A percentile compares a stretch with the other conserved stretches of the same genome.
phyloP scores from a whole-genome alignment of 2,329 filamentous ascomycete genomes.

The Pseudogymnoascus sp. region DNA sequence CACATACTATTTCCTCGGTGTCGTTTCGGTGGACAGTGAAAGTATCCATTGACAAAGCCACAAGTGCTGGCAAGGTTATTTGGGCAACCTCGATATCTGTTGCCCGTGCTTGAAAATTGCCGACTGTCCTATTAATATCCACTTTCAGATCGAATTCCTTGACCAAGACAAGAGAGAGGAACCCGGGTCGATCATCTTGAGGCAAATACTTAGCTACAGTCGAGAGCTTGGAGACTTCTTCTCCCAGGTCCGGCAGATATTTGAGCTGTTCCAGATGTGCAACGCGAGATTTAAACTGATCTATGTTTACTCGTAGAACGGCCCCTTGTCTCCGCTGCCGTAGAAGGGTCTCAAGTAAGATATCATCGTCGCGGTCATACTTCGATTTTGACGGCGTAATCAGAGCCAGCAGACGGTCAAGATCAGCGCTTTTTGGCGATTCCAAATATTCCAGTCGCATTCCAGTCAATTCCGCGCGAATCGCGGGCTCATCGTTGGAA shows the following conservation, averaged over 20 bases:
- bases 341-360: slow-evolving; percentile 84
- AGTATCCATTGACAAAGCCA: slow-evolving; percentile 65
- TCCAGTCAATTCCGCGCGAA: slow-evolving; percentile 53
- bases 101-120: slow-evolving; percentile 49
- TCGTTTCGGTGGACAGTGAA: slow-evolving; percentile 56
- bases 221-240: slow-evolving; percentile 73
- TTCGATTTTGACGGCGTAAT: slow-evolving; percentile 88
- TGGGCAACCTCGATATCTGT: slow-evolving; percentile 64
- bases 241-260: slow-evolving; percentile 60
- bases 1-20: slow-evolving; percentile 62
- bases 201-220: slow-evolving; percentile 90
- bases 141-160: slow-evolving; percentile 52
- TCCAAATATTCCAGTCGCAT: slow-evolving; percentile 65
- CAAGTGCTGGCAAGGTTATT: slow-evolving; percentile 73
- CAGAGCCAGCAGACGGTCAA: slow-evolving; percentile 72
- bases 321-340: slow-evolving; percentile 80
- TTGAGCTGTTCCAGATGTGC: slow-evolving; percentile 56
- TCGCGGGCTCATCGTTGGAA: slow-evolving; percentile 46
- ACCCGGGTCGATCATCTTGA: slow-evolving; percentile 85
- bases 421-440: slow-evolving; percentile 66
- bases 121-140: slow-evolving; percentile 60
- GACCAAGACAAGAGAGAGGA: slow-evolving; percentile 65
- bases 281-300: slow-evolving; percentile 53
- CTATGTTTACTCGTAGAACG: slow-evolving; percentile 63
- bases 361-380: slow-evolving; percentile 81